phyloP scores from a whole-genome alignment of 345 rosid genomes.

The Syzygium aqueum region DNA sequence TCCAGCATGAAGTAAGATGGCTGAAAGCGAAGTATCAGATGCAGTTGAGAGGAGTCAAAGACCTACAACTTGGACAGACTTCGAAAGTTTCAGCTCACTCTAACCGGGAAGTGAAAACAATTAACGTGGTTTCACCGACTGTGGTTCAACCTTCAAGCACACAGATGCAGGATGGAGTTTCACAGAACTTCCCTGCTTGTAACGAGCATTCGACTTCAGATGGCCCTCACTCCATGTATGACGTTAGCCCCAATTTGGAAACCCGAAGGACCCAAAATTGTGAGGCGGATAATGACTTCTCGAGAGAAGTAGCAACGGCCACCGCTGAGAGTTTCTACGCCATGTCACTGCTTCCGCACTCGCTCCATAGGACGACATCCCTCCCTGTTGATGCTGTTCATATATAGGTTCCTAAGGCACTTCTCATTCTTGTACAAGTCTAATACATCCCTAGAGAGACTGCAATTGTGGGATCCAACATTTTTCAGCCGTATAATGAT shows the following conservation, averaged over 20 bases:
- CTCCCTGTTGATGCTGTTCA: conserved; percentile 66
- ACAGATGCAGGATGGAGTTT: background rate
- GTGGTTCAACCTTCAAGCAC: background rate
- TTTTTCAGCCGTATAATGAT: background rate
- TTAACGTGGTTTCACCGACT: background rate
- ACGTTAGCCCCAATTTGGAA: conserved; percentile 15
- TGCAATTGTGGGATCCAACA: conserved; percentile 5
- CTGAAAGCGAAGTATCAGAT: conserved; percentile 53
- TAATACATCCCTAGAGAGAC: conserved; percentile 15
- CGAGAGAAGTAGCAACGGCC: conserved; percentile 3
- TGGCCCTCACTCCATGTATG: background rate
- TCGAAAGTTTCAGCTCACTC: background rate
- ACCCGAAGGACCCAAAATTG: conserved; percentile 18
- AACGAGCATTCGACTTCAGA: conserved; percentile 9
- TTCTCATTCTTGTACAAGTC: conserved; percentile 23
- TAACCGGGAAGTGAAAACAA: background rate
- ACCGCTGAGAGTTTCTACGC: conserved; percentile 20
- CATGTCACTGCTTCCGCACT: conserved; percentile 22
- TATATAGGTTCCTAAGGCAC: conserved; percentile 13
- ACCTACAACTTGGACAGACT: conserved; percentile 32
- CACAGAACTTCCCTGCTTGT: background rate
- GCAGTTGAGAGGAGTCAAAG: conserved; percentile 43
- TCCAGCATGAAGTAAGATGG: conserved; percentile 60
- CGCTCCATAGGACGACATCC: conserved; percentile 54
- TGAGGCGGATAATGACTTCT: conserved; percentile 9